A percentile compares a stretch with the other conserved stretches of the same genome.
Conservation (phyloP, 805 yeast species). For the Ogataea naganishii region DNA sequence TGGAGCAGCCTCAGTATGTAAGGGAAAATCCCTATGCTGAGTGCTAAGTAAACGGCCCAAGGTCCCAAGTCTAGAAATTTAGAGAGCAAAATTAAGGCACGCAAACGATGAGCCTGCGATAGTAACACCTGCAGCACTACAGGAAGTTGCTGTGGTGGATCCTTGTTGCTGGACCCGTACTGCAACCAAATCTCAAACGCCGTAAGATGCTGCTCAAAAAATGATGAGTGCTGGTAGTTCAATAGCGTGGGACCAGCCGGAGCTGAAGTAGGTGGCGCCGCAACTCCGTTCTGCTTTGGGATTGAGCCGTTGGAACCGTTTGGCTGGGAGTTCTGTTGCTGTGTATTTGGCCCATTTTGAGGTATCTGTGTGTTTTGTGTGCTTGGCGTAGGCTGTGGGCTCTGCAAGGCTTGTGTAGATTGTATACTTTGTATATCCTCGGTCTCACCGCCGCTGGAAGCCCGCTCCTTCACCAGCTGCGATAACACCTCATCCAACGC, state of each 20-base stretch:
- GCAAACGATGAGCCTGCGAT: conserved; percentile 86
- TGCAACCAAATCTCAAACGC: conserved; percentile 96
- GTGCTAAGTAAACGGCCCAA: conserved; percentile 90
- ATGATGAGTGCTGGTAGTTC: conserved; percentile 82
- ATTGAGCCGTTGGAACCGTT: conserved; percentile 3
- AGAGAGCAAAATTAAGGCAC: conserved; percentile 79
- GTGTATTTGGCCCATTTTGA: conserved; percentile 4
- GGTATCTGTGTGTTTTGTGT: background rate
- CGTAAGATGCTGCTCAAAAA: conserved; percentile 91
- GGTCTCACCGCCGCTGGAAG: too few species aligned
- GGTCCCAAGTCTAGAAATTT: conserved; percentile 91
- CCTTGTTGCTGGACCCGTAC: conserved; percentile 74
- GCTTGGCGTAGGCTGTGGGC: conserved; percentile 9
- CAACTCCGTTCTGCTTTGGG: conserved; percentile 3
- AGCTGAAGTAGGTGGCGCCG: conserved; percentile 1
- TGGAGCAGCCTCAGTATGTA: conserved; percentile 85
- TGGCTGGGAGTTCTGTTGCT: conserved; percentile 4
- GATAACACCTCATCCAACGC: conserved; percentile 91
- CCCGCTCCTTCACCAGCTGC: conserved; percentile 49
- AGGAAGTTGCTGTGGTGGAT: conserved; percentile 93
- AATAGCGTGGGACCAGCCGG: conserved; percentile 13
- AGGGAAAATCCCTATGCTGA: conserved; percentile 93
- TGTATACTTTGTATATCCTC: too few species aligned
- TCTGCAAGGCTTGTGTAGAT: too few species aligned
- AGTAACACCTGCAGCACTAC: conserved; percentile 86